Conservation (phyloP, 768 basidiomycete genomes). For the Lenzites betulinus region DNA sequence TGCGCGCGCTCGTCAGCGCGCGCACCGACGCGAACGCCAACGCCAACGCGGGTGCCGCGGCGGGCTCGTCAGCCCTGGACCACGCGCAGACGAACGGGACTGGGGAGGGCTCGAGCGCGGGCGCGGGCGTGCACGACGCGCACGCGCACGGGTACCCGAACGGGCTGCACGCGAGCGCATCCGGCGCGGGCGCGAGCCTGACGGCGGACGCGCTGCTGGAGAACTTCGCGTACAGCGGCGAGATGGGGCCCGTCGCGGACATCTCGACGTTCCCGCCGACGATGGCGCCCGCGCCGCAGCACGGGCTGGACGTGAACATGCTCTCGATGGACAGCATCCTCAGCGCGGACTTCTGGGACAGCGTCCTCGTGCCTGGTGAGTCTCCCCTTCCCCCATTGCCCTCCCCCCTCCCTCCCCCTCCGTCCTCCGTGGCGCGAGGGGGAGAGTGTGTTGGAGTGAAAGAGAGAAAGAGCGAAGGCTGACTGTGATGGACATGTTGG, state of each 20-base stretch:
- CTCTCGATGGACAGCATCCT: constrained; percentile 85
- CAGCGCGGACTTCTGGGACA: constrained; percentile 84
- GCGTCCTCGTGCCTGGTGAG: constrained; percentile 81
- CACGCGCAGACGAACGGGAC: constrained; percentile 8
- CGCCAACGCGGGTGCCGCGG: constrained; percentile 10
- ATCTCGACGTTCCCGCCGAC: constrained; percentile 88
- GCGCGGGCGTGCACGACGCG: neutral
- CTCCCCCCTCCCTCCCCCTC: neutral
- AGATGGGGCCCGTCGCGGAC: constrained; percentile 85
- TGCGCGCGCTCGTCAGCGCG: constrained; percentile 74
- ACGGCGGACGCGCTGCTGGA: constrained; percentile 32
- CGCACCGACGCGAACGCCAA: constrained; percentile 34
- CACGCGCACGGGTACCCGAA: constrained; percentile 6
- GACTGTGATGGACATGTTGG: neutral
- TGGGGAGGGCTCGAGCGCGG: constrained; percentile 15
- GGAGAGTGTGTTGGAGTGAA: too few species aligned
- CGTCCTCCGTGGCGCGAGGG: too few species aligned
- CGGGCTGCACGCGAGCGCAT: constrained; percentile 1
- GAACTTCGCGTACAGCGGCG: constrained; percentile 73
- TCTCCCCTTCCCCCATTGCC: constrained; percentile 17
- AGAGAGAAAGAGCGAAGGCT: neutral
- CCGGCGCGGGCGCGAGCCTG: neutral
- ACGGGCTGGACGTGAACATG: constrained; percentile 43
- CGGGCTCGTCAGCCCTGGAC: neutral
- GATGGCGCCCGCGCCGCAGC: constrained; percentile 58